Base-by-base conservation (phyloP, 176 grass and related monocot species). In the Ensete glaucum region DNA sequence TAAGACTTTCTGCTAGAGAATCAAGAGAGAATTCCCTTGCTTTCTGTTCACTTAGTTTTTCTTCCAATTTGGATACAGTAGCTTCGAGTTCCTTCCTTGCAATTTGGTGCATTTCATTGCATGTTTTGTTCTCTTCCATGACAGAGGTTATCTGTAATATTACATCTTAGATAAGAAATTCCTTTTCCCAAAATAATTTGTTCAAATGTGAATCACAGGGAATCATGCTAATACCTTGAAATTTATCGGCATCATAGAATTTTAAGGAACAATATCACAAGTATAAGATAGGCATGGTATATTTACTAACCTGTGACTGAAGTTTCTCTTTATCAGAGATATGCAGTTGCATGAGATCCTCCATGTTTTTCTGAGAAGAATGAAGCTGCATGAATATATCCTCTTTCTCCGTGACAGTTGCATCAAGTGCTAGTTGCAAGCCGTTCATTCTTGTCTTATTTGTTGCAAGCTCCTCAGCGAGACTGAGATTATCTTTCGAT, bases 271-370 rank as follows among this genome's bases (percentile, higher is more conserved):
- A 1, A 62, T 24, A 51, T 60, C 22, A 14, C 22, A 73, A 22
- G 49, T 54, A 10, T n/a, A 19, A n/a, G 14, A 50, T 69, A 17
- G 9, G 10, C 11, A 68, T 70, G 52, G 81, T 57, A 27, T 22
- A 91, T 66, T 50, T 64, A 72, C 75, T 82, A 23, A 99, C 95
- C 95, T 99, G 88, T 69, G 82, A 80, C 79, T 89, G 84, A 50
- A 89, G 66, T 76, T 93, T 81, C 76, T 83, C 86, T 71, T 88
- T 89, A 50, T 69, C 77, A 48, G 27, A 70, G 34, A 29, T 57
- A 71, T 23, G 66, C 52, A 66, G 83, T 67, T 87, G 78, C 23
- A 93, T 88, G 85, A 93, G 84, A 49, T 80, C 83, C 69, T 92
- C 81, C 15, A 86, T 74, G 52, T 50, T 19, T 51, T 50, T 70